Percentiles rank a stretch among this genome's conserved stretches.
Evolutionary conservation across 352 stramenopile genomes (phyloP).

Genomic region (Phytophthora palmivora): DNA sequence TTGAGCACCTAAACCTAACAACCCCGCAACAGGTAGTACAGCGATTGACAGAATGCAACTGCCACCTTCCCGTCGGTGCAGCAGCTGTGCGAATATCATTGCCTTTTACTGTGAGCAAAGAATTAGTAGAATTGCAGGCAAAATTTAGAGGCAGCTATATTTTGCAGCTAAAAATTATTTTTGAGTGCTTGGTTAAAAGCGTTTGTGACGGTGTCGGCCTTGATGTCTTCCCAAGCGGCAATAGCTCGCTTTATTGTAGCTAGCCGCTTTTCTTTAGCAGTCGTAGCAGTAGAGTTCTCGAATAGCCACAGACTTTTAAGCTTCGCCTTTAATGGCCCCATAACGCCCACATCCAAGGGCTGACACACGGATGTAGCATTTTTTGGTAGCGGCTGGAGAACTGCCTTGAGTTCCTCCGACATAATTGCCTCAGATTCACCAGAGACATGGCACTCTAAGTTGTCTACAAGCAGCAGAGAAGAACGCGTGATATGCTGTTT

Average conservation of each 20-base stretch:
- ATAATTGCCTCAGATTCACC: slow-evolving; percentile 6
- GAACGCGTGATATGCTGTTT: slow-evolving; percentile 7
- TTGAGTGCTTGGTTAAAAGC: slow-evolving; percentile 20
- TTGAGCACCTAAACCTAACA: no score
- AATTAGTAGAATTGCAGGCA: no score
- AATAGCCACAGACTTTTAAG: slow-evolving; percentile 1
- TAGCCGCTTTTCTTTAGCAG: slow-evolving; percentile 8
- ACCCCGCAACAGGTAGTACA: no score
- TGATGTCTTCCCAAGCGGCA: slow-evolving; percentile 4
- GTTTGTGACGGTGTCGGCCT: slow-evolving; percentile 1
- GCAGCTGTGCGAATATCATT: no score
- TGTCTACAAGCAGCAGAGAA: slow-evolving; percentile 18
- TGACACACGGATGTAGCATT: slow-evolving; percentile 23
- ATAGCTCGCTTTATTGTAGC: slow-evolving; percentile 18
- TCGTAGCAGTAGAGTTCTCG: neutral
- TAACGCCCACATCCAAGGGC: slow-evolving; percentile 28
- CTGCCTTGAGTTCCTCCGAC: neutral
- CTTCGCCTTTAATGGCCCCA: slow-evolving; percentile 19
- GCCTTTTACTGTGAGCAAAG: no score
- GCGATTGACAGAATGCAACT: no score
- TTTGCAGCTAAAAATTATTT: slow-evolving; percentile 14
- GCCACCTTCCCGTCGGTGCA: no score
- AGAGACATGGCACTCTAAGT: no score
- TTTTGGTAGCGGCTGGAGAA: slow-evolving; percentile 16
- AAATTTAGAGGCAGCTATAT: slow-evolving; percentile 19